These are phyloP conservation scores for Ogataea corticis DNA, from an alignment of 805 yeast species.

Conservation along the genomic window DNA sequence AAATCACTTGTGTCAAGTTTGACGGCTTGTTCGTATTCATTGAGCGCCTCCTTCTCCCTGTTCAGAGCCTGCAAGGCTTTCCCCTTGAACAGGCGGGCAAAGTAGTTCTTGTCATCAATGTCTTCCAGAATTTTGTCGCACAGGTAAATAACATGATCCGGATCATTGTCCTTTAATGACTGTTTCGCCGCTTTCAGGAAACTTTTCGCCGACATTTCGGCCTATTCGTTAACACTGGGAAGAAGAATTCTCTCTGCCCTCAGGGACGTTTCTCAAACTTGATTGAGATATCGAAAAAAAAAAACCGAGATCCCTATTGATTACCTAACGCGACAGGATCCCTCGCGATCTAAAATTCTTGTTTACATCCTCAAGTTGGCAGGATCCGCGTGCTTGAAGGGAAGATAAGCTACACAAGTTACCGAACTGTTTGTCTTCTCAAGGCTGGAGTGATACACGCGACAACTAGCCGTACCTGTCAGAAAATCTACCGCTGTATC, in stretches of 20 bases:
- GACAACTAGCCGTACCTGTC: too few relatives aligned
- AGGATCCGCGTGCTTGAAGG: too few relatives aligned
- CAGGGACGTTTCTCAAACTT: too few relatives aligned
- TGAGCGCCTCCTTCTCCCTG: conserved; percentile 40
- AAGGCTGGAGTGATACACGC: too few relatives aligned
- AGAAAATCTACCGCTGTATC: too few relatives aligned
- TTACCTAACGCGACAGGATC: too few relatives aligned
- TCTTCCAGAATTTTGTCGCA: conserved; percentile 54
- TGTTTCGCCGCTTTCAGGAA: conserved; percentile 49
- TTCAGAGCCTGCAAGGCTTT: conserved; percentile 57
- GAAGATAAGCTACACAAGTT: too few relatives aligned
- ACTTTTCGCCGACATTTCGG: conserved; percentile 22
- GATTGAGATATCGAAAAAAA: too few relatives aligned
- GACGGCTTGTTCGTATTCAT: conserved; percentile 51
- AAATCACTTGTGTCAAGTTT: conserved; percentile 49
- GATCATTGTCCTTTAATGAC: conserved; percentile 57
- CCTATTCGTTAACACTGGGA: background rate
- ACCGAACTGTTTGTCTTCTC: too few relatives aligned
- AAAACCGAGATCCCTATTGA: too few relatives aligned
- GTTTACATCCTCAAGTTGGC: too few relatives aligned
- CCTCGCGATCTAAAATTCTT: too few relatives aligned
- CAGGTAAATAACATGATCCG: conserved; percentile 58
- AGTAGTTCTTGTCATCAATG: conserved; percentile 57
- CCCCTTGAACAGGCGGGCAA: conserved; percentile 71
- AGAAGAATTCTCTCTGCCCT: background rate